These are phyloP conservation scores for Alternaria sp. DNA, from an alignment of 2,329 filamentous ascomycete genomes.

Conservation along the genomic window DNA sequence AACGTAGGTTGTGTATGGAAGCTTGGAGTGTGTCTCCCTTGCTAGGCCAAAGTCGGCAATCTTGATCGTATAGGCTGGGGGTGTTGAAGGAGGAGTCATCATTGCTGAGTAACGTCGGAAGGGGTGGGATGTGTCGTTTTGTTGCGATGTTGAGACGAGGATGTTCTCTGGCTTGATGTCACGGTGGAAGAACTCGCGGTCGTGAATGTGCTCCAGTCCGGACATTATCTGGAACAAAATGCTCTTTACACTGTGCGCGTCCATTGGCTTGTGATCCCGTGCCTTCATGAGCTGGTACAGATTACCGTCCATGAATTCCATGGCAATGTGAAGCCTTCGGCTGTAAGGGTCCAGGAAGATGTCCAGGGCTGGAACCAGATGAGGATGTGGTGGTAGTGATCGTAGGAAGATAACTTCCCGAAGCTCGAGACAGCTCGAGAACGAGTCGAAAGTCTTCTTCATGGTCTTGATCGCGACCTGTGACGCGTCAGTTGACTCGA, in stretches of 20 bases:
- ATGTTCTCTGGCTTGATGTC: constrained; percentile 99
- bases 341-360: constrained; percentile 97
- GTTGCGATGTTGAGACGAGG: constrained; percentile 87
- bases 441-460: constrained; percentile 99
- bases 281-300: constrained; percentile 99
- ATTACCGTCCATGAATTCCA: constrained; percentile 99
- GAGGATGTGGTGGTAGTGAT: constrained; percentile 84
- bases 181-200: constrained; percentile 96
- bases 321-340: constrained; percentile 96
- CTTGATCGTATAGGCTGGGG: constrained; percentile 93
- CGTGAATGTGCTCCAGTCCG: constrained; percentile 95
- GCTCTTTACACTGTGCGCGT: constrained; percentile 93
- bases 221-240: constrained; percentile 97
- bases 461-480: constrained; percentile 99
- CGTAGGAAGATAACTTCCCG: constrained; percentile 96
- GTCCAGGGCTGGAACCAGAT: constrained; percentile 95
- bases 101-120: constrained; percentile 93
- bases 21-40: constrained; percentile 94
- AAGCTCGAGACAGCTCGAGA: constrained; percentile 87
- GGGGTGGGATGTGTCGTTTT: constrained; percentile 80
- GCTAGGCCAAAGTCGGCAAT: constrained; percentile 98
- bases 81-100: constrained; percentile 93
- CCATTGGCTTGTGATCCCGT: constrained; percentile 91
- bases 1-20: constrained; percentile 97
- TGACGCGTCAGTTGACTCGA: constrained; percentile 32